Percentiles rank a stretch among this genome's conserved stretches.
Conservation (phyloP, 2,329 filamentous ascomycete genomes). For the Aspergillus sp. region DNA sequence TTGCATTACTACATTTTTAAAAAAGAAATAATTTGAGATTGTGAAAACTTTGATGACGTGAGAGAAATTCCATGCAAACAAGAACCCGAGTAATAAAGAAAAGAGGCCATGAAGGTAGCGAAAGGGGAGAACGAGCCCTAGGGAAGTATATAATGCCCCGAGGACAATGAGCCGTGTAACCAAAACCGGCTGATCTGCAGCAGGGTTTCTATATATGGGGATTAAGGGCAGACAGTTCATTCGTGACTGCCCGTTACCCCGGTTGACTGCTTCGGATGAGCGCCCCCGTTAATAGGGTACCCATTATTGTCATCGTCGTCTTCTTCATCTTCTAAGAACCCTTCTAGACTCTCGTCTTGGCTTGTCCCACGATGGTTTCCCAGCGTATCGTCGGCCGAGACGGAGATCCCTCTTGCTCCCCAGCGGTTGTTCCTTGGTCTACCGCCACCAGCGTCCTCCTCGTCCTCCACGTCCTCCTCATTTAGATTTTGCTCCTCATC, state of each 20-base stretch:
- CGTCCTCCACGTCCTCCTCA: slow-evolving; percentile 32
- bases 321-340: slow-evolving; percentile 28
- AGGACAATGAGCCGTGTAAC: background rate
- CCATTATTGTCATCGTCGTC: slow-evolving; percentile 1
- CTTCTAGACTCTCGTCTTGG: slow-evolving; percentile 18
- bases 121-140: background rate
- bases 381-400: slow-evolving; percentile 59
- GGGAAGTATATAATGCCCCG: background rate
- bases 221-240: background rate
- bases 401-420: slow-evolving; percentile 61
- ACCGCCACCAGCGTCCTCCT: slow-evolving; percentile 23
- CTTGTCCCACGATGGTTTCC: slow-evolving; percentile 26
- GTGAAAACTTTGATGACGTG: background rate
- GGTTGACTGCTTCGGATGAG: slow-evolving; percentile 10
- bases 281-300: slow-evolving; percentile 6
- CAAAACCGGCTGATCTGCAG: slow-evolving; percentile 7
- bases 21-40: slow-evolving; percentile 1
- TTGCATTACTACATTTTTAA: slow-evolving; percentile 1
- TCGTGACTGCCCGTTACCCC: slow-evolving; percentile 7
- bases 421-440: slow-evolving; percentile 50
- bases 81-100: background rate
- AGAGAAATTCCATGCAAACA: background rate
- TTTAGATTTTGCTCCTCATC: slow-evolving; percentile 44
- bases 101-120: background rate
- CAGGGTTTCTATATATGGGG: slow-evolving; percentile 12